Conservation (phyloP, 2,329 filamentous ascomycete genomes). For the Trichoderma arundinaceum region DNA sequence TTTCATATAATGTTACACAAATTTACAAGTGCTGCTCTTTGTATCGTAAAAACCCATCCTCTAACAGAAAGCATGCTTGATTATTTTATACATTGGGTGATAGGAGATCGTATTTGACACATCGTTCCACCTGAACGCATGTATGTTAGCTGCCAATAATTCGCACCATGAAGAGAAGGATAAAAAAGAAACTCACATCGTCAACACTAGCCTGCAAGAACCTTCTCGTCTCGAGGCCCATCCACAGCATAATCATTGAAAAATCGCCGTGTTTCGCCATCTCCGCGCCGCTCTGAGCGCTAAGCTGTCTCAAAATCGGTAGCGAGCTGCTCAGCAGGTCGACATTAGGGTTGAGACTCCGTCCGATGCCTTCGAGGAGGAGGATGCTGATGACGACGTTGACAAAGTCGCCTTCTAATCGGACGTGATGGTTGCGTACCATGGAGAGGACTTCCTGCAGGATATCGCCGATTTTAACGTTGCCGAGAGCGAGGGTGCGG, state of each 20-base stretch:
- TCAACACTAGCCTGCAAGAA: constrained; percentile 91
- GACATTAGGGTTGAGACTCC: constrained; percentile 81
- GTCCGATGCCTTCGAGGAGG: constrained; percentile 90
- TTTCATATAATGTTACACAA: neutral
- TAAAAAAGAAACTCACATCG: constrained; percentile 63
- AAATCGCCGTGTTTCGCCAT: constrained; percentile 76
- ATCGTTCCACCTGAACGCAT: constrained; percentile 71
- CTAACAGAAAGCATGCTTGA: neutral
- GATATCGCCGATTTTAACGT: constrained; percentile 95
- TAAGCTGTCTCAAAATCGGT: constrained; percentile 87
- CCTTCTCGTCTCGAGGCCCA: constrained; percentile 83
- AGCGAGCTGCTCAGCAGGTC: constrained; percentile 86
- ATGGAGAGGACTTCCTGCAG: constrained; percentile 87
- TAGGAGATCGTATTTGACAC: constrained; percentile 87
- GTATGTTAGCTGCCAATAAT: constrained; percentile 9
- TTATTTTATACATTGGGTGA: constrained; percentile 77
- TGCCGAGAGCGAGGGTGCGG: constrained; percentile 87
- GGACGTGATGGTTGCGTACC: constrained; percentile 90
- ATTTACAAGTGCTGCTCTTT: constrained; percentile 17
- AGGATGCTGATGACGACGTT: constrained; percentile 97
- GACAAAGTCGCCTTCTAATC: constrained; percentile 95
- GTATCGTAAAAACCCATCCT: neutral
- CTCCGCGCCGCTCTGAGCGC: constrained; percentile 73
- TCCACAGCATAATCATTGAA: constrained; percentile 89
- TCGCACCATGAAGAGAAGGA: neutral